Percentiles rank a stretch among this genome's conserved stretches.
These are phyloP conservation scores for Nothopassalora personata DNA, from an alignment of 2,329 filamentous ascomycete species.

Conservation along the genomic window DNA sequence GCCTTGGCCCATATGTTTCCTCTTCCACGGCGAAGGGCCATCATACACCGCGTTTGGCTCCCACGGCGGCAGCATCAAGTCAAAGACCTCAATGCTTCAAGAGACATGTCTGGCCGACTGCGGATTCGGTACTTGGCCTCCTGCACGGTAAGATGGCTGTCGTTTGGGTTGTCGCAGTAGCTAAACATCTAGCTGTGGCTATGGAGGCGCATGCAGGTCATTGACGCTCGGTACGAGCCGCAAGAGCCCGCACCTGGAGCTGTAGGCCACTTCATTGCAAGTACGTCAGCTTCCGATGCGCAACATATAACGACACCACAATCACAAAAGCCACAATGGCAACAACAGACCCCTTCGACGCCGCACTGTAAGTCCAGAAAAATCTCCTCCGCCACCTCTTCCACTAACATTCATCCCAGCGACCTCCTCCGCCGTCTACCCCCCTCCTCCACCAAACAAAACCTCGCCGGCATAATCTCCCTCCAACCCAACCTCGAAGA, in stretches of 20 bases:
- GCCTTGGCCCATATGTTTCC: neutral
- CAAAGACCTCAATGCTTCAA: neutral
- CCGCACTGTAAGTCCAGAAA: constrained; percentile 59
- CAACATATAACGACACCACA: neutral
- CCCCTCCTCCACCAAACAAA: constrained; percentile 81
- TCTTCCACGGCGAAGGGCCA: neutral
- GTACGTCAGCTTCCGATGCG: neutral
- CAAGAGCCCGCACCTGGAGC: neutral
- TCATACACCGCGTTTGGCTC: neutral
- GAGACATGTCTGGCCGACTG: neutral
- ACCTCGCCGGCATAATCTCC: constrained; percentile 82
- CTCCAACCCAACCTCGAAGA: constrained; percentile 90
- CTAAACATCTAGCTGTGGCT: too few relatives aligned
- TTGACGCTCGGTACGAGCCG: neutral
- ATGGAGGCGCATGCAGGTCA: neutral
- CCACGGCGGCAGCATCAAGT: neutral
- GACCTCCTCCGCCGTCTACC: constrained; percentile 97
- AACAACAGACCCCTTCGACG: constrained; percentile 63
- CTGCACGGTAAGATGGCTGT: neutral
- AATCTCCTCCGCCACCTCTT: neutral
- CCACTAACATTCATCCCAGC: constrained; percentile 45
- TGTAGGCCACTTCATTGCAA: neutral
- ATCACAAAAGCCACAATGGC: constrained; percentile 10
- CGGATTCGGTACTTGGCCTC: neutral
- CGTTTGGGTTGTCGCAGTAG: too few relatives aligned